A percentile compares a stretch with the other conserved stretches of the same genome.
Evolutionary conservation across 192 early-diverging fungal genomes (phyloP).

Genomic region (Backusella psychrophila): DNA sequence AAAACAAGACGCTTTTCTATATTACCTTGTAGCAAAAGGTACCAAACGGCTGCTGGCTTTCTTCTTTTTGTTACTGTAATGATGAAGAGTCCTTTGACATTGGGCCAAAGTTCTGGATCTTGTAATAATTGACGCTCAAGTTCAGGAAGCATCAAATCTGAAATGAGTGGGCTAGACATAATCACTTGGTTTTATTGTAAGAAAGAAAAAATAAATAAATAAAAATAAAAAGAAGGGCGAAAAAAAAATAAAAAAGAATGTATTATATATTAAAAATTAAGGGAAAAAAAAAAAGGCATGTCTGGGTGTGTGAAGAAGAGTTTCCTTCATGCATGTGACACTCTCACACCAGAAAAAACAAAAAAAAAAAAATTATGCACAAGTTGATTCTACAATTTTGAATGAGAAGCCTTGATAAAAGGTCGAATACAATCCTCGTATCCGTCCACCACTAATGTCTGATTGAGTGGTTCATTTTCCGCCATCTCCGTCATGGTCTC

Average conservation of each 20-base stretch:
- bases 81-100: constrained; percentile 32
- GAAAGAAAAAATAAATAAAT: background rate
- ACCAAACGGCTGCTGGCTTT: constrained; percentile 29
- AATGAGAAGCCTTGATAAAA: background rate
- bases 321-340: background rate
- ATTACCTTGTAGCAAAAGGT: constrained; percentile 29
- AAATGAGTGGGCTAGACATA: constrained; percentile 17
- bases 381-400: background rate
- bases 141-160: constrained; percentile 23
- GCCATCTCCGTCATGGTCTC: constrained; percentile 75
- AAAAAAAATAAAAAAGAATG: background rate
- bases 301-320: background rate
- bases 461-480: constrained; percentile 73
- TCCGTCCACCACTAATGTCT: constrained; percentile 51
- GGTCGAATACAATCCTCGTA: constrained; percentile 44
- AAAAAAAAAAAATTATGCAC: background rate
- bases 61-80: constrained; percentile 27
- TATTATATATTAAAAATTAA: background rate
- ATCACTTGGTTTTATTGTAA: background rate
- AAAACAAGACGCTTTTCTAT: background rate
- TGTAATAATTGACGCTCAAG: constrained; percentile 22
- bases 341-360: background rate
- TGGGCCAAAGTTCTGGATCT: constrained; percentile 26
- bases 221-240: background rate
- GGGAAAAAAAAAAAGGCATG: background rate